phyloP scores from a whole-genome alignment of 2,329 filamentous ascomycete genomes.

The Penicillium corylophilum region DNA sequence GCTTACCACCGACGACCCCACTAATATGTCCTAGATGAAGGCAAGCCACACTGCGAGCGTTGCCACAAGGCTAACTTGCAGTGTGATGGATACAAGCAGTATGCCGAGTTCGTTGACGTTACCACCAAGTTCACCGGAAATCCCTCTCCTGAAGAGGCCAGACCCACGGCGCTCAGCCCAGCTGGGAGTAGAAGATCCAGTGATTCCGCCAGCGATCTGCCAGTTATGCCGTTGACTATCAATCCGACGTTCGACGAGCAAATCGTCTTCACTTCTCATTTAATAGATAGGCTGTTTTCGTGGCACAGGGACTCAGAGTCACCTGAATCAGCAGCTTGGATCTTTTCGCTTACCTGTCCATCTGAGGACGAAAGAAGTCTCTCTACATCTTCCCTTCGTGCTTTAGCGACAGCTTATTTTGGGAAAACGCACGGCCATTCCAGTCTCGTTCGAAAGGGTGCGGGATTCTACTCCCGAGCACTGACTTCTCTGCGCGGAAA shows the following conservation, averaged over 20 bases:
- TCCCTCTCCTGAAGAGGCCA: background rate
- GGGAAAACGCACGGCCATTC: slow-evolving; percentile 8
- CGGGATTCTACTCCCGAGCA: slow-evolving; percentile 7
- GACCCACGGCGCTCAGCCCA: background rate
- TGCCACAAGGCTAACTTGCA: slow-evolving; percentile 9
- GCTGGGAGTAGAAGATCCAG: background rate
- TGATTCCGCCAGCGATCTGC: background rate
- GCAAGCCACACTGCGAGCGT: slow-evolving; percentile 12
- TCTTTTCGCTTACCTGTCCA: background rate
- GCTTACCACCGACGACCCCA: background rate
- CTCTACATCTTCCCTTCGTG: slow-evolving; percentile 7
- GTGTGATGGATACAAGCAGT: slow-evolving; percentile 14
- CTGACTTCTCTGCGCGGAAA: slow-evolving; percentile 4
- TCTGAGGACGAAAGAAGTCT: background rate
- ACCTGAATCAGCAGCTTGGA: slow-evolving; percentile 5
- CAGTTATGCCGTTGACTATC: background rate
- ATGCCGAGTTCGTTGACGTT: slow-evolving; percentile 10
- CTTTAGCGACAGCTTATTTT: slow-evolving; percentile 12
- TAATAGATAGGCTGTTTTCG: slow-evolving; percentile 8
- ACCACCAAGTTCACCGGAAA: slow-evolving; percentile 1
- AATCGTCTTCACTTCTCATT: slow-evolving; percentile 6
- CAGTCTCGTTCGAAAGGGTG: slow-evolving; percentile 5
- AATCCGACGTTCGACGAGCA: slow-evolving; percentile 13
- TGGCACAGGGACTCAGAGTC: slow-evolving; percentile 8
- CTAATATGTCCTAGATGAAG: slow-evolving; percentile 13